These are phyloP conservation scores for Rosa hybrid DNA, from an alignment of 331 rosid genomes.

Conservation along the genomic window DNA sequence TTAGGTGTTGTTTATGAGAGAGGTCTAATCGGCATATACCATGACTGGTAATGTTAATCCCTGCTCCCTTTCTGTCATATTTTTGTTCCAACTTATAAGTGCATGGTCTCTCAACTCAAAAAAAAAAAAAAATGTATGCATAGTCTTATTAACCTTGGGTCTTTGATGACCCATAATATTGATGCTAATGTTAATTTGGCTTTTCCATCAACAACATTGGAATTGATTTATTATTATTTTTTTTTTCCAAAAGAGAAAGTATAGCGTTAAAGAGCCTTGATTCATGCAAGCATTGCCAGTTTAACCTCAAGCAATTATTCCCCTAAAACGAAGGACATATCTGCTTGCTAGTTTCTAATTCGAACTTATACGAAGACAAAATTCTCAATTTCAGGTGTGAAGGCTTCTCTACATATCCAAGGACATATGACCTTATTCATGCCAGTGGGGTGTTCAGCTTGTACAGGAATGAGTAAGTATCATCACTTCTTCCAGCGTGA, in stretches of 20 bases:
- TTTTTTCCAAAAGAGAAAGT: background rate
- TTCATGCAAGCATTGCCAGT: background rate
- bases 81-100: background rate
- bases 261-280: background rate
- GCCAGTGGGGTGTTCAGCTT: conserved; percentile 75
- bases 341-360: conserved; percentile 8
- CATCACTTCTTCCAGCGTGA: conserved; percentile 23
- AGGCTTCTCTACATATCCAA: conserved; percentile 98
- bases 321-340: background rate
- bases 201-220: background rate
- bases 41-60: conserved; percentile 66
- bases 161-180: background rate
- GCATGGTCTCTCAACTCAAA: background rate
- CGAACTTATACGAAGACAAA: background rate
- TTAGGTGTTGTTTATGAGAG: conserved; percentile 86
- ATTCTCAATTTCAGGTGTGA: conserved; percentile 71
- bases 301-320: background rate
- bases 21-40: conserved; percentile 93
- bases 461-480: conserved; percentile 72
- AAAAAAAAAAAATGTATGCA: too few species aligned
- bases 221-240: background rate
- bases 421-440: conserved; percentile 90
- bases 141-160: background rate
- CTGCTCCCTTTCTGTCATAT: background rate
- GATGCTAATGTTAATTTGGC: background rate